A percentile compares a stretch with the other conserved stretches of the same genome.
Conservation (phyloP, 2,329 filamentous ascomycete genomes). For the Ciborinia camelliae region DNA sequence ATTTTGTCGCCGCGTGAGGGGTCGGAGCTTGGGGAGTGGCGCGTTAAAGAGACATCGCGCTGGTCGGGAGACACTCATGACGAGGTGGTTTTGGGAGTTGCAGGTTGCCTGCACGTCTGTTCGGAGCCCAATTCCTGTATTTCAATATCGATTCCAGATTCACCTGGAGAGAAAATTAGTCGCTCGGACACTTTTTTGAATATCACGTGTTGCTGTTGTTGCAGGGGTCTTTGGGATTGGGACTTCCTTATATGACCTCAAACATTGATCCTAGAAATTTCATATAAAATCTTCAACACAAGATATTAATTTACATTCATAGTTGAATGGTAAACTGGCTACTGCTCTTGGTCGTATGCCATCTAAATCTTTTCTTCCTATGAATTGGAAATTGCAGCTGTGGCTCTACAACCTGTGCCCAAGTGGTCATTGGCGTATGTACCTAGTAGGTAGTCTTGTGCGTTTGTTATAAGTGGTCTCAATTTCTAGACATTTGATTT, state of each 20-base stretch:
- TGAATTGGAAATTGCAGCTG: neutral
- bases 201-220: neutral
- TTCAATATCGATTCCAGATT: slow-evolving; percentile 12
- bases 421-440: neutral
- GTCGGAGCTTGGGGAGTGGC: slow-evolving; percentile 40
- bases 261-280: neutral
- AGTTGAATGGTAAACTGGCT: neutral
- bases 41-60: slow-evolving; percentile 50
- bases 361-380: too few species aligned
- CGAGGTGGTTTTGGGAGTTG: slow-evolving; percentile 18
- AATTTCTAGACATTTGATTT: neutral
- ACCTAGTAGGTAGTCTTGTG: neutral
- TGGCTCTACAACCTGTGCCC: neutral
- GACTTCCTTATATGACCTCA: too few species aligned
- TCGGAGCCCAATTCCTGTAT: slow-evolving; percentile 28
- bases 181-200: slow-evolving; percentile 9
- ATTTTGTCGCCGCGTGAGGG: slow-evolving; percentile 45
- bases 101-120: slow-evolving; percentile 24
- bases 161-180: slow-evolving; percentile 14
- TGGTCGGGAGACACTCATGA: slow-evolving; percentile 49
- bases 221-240: neutral
- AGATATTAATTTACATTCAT: neutral
- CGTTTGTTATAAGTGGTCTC: neutral
- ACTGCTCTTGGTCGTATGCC: neutral
- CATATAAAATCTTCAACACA: neutral